Evolutionary conservation across 2,329 filamentous ascomycete genomes (phyloP), one percentile per base, ranked within the genome.

Genomic region (Aspergillus pseudotamarii): DNA sequence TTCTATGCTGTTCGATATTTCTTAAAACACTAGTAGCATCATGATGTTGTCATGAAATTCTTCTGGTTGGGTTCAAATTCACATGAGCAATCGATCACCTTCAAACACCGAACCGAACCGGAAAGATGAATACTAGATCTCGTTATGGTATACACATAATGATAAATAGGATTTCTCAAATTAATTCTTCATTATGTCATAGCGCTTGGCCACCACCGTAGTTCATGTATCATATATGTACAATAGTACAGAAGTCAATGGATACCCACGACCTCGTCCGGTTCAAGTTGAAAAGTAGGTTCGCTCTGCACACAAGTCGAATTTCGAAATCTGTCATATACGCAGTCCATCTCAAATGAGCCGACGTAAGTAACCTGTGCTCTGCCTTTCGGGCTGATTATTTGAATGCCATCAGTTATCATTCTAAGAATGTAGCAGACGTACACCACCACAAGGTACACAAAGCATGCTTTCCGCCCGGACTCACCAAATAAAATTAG

Each of bases 151-250:
- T 8, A 41, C 6, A 14, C 38, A 41, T 19, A 14, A 9, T 4
- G 19, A 41, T n/a, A 8, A 41, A 41, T n/a, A 2, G n/a, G 2
- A n/a, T 12, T 1, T n/a, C 19, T 41, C 6, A 9, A 9, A 41
- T n/a, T 4, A n/a, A 4, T 4, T 19, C 38, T 10, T n/a, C 2
- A 1, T n/a, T 9, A 9, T 9, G n/a, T 4, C 38, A 2, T 4
- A 19, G 2, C 9, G 16, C 19, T 19, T 19, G 16, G 3, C 8
- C 3, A 9, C 4, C 19, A 19, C 6, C 6, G 19, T n/a, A 41
- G 16, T 10, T 3, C 1, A 14, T 8, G 38, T 9, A 19, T 19
- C 6, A n/a, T n/a, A 6, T 41, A 41, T 41, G 16, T 36, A 36
- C 34, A 16, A 36, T 36, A 14, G 34, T 36, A 19, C 9, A 2